Evolutionary conservation across 2,329 filamentous ascomycete genomes (phyloP), one percentile per base, ranked within the genome.

Genomic region (Colletotrichum eleusines): DNA sequence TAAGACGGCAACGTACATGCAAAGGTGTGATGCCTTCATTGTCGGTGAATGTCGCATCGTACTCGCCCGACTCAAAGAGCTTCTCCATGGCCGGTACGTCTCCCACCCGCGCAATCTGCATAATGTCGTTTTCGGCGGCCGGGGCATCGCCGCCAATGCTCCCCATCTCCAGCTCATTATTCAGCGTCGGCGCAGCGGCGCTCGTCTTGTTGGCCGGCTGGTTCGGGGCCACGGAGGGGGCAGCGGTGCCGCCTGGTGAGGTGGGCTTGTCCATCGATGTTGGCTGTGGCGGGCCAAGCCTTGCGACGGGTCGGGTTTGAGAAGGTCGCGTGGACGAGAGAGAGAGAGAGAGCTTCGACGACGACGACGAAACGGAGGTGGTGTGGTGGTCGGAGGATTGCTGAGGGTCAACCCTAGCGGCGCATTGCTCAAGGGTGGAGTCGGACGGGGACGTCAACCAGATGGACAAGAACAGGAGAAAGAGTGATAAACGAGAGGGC

Each of bases 1-100:
- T 33, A 14, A 65, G 38, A 44, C 42, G 31, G 51, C 50, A 63
- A 84, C 88, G 76, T 87, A 98, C 95, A 86, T 98, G 96, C 81
- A 99, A 83, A 73, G 96, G 94, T 50, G 95, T 98, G 79, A 99
- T 98, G 78, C 94, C 94, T 81, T 99, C 94, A 65, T 93, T 92
- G 78, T 99, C 96, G 66, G 87, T 88, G 80, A 94, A 96, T 63
- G 90, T 93, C 60, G 94, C 94, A 80, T 94, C 92, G 80, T 88
- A 94, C 76, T 93, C 94, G 74, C 92, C 92, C 68, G 88, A 89
- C 78, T 95, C 93, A 75, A 98, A 97, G 62, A 99, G 86, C 84
- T 91, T 94, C 84, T 97, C 92, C 85, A 99, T 96, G 63, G 89
- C 92, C 9, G 87, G 85, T 72, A 98, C 89, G 78, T 99, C 94